These are phyloP conservation scores for Arthrobotrys pseudoclavata DNA, from an alignment of 2,329 filamentous ascomycete species.

Conservation along the genomic window DNA sequence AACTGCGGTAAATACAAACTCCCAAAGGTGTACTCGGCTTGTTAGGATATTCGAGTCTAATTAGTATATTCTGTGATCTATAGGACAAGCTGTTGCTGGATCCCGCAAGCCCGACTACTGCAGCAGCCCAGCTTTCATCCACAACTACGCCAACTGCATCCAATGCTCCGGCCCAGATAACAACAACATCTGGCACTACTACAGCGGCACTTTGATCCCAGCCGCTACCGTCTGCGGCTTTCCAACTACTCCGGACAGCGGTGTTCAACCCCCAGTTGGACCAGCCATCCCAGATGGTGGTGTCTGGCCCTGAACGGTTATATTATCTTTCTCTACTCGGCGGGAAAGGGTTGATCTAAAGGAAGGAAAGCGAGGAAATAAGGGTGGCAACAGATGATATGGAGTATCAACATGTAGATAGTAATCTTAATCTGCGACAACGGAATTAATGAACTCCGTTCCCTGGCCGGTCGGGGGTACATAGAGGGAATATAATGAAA, in stretches of 20 bases:
- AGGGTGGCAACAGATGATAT: background rate
- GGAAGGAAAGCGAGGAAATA: background rate
- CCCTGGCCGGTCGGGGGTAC: conserved; percentile 1
- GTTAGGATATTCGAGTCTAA: background rate
- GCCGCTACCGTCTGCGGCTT: conserved; percentile 64
- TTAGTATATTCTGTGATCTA: background rate
- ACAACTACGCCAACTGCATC: conserved; percentile 68
- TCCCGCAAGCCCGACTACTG: conserved; percentile 66
- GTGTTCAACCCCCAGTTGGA: conserved; percentile 37
- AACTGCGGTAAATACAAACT: conserved; percentile 68
- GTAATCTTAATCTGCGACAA: conserved; percentile 32
- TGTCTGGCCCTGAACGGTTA: conserved; percentile 37
- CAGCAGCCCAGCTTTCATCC: conserved; percentile 66
- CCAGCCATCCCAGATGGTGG: conserved; percentile 49
- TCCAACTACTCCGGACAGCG: conserved; percentile 46
- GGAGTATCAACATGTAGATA: conserved; percentile 26
- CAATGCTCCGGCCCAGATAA: conserved; percentile 66
- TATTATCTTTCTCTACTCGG: background rate
- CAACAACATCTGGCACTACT: conserved; percentile 68
- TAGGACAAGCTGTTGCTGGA: conserved; percentile 65
- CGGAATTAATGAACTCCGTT: conserved; percentile 4
- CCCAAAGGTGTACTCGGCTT: background rate
- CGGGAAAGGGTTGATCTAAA: background rate
- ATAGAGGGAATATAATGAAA: conserved; percentile 11
- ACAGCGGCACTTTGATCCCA: conserved; percentile 65